Evolutionary conservation across 2,329 filamentous ascomycete species (phyloP), one percentile per base, ranked within the genome.

Genomic region (Juglanconis juglandina): DNA sequence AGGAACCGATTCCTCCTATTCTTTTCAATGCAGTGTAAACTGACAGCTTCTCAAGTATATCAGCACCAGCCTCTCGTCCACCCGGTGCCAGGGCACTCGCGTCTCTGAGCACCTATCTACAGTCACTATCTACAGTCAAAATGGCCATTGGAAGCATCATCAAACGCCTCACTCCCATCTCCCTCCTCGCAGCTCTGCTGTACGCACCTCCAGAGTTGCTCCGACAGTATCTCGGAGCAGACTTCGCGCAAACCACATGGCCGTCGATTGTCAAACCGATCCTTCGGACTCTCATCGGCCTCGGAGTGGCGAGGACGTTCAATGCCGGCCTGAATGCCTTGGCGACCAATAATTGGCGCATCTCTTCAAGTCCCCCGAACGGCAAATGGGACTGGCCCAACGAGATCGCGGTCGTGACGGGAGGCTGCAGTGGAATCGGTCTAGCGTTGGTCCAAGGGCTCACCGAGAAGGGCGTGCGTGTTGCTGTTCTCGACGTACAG

Each of bases 401-500:
- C 30, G 68, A 70, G 54, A 61, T 69, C 35, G 68, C 68, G 30
- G 68, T 70, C n/a, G 66, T 68, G 44, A 68, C 66, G 17, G 66
- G 66, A n/a, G 66, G 66, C 17, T 59, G 64, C 48, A 66, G 65
- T 48, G 76, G 76, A 6, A 76, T 78, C 52, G 76, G 76, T 4
- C 65, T 68, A 46, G 66, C 70, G 13, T 69, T 76, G 52, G 70
- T 68, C 0, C 68, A 71, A 53, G 68, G 71, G 13, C 69, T 77
- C 44, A 67, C 69, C 3, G 65, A 60, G n/a, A 68, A 68, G 46
- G 75, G 75, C 11, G 66, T 76, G 50, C 70, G 69, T 24, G 73
- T 77, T 46, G 73, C 73, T 17, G 70, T 74, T 8, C 60, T 77
- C 17, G 75, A 77, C 63, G 65, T 73, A 33, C 69, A 69, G 57